These are phyloP conservation scores for Suhomyces canberraensis DNA, from an alignment of 805 yeast genomes.

Conservation along the genomic window DNA sequence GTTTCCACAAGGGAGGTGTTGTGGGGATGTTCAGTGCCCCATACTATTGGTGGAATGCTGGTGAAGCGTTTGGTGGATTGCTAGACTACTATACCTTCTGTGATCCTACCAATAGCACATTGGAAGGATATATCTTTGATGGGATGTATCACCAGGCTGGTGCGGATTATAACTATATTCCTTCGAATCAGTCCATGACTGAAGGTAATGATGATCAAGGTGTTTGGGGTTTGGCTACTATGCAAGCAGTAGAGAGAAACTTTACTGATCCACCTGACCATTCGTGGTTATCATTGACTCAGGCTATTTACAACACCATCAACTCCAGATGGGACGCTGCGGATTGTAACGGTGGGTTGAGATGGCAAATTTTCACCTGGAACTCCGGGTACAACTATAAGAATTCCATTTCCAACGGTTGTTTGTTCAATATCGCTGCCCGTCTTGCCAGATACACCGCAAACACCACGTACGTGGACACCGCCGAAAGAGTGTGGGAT, in stretches of 20 bases:
- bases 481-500: slow-evolving; percentile 73
- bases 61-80: slow-evolving; percentile 49
- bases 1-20: slow-evolving; percentile 40
- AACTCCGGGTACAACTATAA: slow-evolving; percentile 92
- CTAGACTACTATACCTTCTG: slow-evolving; percentile 40
- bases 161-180: slow-evolving; percentile 38
- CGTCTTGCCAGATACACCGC: slow-evolving; percentile 80
- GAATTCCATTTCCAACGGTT: slow-evolving; percentile 88
- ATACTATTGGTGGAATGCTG: slow-evolving; percentile 54
- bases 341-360: slow-evolving; percentile 80
- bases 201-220: slow-evolving; percentile 54
- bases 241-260: slow-evolving; percentile 47
- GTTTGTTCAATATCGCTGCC: slow-evolving; percentile 82
- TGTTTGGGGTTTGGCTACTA: slow-evolving; percentile 48
- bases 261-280: slow-evolving; percentile 55
- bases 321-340: slow-evolving; percentile 77
- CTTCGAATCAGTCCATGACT: slow-evolving; percentile 44
- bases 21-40: slow-evolving; percentile 46
- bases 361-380: slow-evolving; percentile 97
- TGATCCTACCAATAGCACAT: slow-evolving; percentile 29
- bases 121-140: slow-evolving; percentile 26
- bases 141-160: slow-evolving; percentile 47
- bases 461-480: slow-evolving; percentile 68
- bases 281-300: slow-evolving; percentile 80
- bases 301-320: slow-evolving; percentile 91